A percentile compares a stretch with the other conserved stretches of the same genome.
Evolutionary conservation across 1,139 yeast genomes (phyloP).

Genomic region (Scheffersomyces insectosa): DNA sequence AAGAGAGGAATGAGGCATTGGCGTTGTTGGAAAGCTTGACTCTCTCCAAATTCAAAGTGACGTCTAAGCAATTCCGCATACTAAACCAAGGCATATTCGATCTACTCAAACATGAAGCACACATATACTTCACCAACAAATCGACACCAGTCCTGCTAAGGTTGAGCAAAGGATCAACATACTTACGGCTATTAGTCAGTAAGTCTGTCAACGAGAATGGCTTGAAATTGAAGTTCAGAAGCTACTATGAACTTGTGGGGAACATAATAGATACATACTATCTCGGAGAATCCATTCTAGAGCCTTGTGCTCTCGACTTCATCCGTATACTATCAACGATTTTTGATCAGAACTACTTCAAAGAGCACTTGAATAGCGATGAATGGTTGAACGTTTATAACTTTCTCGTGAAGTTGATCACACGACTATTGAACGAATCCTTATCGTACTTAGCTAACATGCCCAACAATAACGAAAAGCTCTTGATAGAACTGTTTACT

Average conservation of each 20-base stretch:
- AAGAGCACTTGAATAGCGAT: conserved; percentile 35
- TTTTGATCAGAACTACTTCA: conserved; percentile 31
- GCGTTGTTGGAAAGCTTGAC: conserved; percentile 36
- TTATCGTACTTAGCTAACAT: too few relatives aligned
- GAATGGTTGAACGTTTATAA: conserved; percentile 32
- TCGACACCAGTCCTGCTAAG: conserved; percentile 37
- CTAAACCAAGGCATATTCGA: conserved; percentile 40
- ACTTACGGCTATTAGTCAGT: conserved; percentile 33
- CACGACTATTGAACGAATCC: conserved; percentile 6
- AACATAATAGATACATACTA: conserved; percentile 22
- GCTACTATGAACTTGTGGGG: conserved; percentile 26
- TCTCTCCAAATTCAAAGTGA: conserved; percentile 20
- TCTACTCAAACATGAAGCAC: conserved; percentile 42
- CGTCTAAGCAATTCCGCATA: conserved; percentile 23
- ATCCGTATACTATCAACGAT: conserved; percentile 28
- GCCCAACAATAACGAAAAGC: conserved; percentile 19
- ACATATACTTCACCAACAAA: conserved; percentile 30
- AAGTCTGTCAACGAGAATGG: conserved; percentile 18
- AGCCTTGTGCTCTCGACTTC: conserved; percentile 39
- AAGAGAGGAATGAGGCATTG: conserved; percentile 55
- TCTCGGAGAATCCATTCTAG: conserved; percentile 18
- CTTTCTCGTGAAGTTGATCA: conserved; percentile 23
- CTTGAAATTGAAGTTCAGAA: conserved; percentile 30
- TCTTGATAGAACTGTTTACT: conserved; percentile 27
- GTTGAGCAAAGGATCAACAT: conserved; percentile 40